These are phyloP conservation scores for Dacryopinax spathularia DNA, from an alignment of 768 basidiomycete genomes.

Conservation along the genomic window DNA sequence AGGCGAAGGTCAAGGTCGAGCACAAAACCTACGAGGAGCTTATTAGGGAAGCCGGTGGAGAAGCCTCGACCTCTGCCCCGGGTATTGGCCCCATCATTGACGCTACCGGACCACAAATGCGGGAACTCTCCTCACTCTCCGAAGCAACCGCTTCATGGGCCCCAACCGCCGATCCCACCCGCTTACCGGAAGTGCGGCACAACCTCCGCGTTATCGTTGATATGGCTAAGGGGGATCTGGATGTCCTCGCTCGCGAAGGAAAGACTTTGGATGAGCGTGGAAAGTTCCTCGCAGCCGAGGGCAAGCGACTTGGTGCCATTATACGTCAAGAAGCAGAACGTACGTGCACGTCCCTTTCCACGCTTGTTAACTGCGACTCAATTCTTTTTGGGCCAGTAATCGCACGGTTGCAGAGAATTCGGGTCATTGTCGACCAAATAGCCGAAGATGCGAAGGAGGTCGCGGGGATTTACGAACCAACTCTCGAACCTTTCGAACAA, in stretches of 20 bases:
- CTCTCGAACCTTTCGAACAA: constrained; percentile 58
- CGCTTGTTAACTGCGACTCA: neutral
- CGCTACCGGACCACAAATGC: constrained; percentile 81
- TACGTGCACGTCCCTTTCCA: constrained; percentile 25
- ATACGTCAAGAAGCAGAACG: constrained; percentile 65
- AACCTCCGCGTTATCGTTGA: constrained; percentile 81
- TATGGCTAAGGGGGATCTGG: constrained; percentile 67
- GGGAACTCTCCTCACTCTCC: constrained; percentile 74
- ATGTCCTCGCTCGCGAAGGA: constrained; percentile 81
- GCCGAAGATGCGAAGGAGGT: constrained; percentile 48
- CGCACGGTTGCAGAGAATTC: constrained; percentile 58
- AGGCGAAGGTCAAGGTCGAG: constrained; percentile 67
- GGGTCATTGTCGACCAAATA: constrained; percentile 61
- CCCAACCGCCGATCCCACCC: constrained; percentile 70
- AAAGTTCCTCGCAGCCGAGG: constrained; percentile 56
- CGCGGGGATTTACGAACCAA: constrained; percentile 47
- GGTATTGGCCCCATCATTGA: constrained; percentile 84
- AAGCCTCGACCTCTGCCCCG: constrained; percentile 27
- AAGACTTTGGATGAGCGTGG: constrained; percentile 67
- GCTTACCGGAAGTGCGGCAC: constrained; percentile 93
- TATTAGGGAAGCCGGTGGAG: constrained; percentile 68
- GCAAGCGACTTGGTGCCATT: constrained; percentile 49
- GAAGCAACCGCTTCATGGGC: constrained; percentile 70
- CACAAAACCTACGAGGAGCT: constrained; percentile 98
- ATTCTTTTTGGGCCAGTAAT: constrained; percentile 42